These are phyloP conservation scores for Elsinoe australis DNA, from an alignment of 2,329 filamentous ascomycete species.

Conservation along the genomic window DNA sequence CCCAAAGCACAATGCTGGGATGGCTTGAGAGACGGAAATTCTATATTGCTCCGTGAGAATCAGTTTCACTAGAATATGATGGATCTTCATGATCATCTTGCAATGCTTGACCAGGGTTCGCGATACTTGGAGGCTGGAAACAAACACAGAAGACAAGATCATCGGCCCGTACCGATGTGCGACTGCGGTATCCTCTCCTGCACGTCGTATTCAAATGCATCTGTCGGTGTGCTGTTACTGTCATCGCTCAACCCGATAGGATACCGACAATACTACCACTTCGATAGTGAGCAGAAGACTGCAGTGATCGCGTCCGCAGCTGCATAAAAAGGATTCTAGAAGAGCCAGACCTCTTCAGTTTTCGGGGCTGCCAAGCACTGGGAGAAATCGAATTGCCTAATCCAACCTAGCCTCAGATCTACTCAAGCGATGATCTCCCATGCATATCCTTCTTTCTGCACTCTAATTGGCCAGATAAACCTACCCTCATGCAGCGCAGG, in stretches of 20 bases:
- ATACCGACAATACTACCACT: not conserved
- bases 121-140: not conserved
- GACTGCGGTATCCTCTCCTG: too few species aligned
- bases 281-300: too few species aligned
- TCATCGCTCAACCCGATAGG: not conserved
- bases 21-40: constrained; percentile 6
- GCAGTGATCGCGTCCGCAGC: too few species aligned
- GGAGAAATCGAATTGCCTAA: not conserved
- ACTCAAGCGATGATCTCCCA: not conserved
- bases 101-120: not conserved
- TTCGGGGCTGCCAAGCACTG: not conserved
- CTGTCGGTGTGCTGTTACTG: too few species aligned
- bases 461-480: not conserved
- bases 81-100: too few species aligned
- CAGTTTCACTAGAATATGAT: too few species aligned
- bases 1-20: too few species aligned
- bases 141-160: not conserved
- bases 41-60: not conserved
- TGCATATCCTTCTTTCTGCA: not conserved
- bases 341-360: not conserved
- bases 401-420: not conserved
- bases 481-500: too few species aligned
- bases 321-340: not conserved
- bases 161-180: not conserved
- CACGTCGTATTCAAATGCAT: too few species aligned